Conservation (phyloP, 2,329 filamentous ascomycete genomes). For the Claviceps pusilla region DNA sequence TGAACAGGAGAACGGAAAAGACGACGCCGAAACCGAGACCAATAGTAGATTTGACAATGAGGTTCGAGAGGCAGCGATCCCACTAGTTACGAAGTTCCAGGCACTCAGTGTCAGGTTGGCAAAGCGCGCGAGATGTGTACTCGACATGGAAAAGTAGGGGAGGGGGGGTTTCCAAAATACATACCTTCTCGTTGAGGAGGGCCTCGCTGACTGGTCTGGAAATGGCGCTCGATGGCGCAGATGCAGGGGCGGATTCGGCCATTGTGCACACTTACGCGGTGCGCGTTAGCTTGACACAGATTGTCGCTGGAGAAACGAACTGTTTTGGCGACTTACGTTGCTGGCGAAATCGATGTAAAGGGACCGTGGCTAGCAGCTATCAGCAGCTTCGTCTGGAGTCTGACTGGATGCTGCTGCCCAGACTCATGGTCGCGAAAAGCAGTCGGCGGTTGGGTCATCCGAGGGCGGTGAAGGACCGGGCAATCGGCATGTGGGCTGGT, state of each 20-base stretch:
- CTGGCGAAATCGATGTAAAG: conserved; percentile 2
- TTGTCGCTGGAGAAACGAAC: background rate
- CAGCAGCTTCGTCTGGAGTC: conserved; percentile 15
- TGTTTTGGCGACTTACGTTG: background rate
- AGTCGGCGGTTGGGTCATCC: conserved; percentile 20
- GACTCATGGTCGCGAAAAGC: conserved; percentile 15
- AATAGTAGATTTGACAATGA: conserved; percentile 91
- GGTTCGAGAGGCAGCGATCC: conserved; percentile 95
- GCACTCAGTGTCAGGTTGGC: conserved; percentile 9
- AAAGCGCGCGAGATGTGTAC: background rate
- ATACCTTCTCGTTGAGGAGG: conserved; percentile 96
- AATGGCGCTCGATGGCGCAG: conserved; percentile 46
- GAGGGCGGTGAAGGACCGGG: conserved; percentile 27
- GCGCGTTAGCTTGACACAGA: background rate
- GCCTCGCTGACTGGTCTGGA: conserved; percentile 90
- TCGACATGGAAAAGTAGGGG: background rate
- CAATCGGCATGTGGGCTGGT: conserved; percentile 10
- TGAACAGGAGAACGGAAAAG: conserved; percentile 96
- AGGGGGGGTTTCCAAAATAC: background rate
- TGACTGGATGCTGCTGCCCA: conserved; percentile 16
- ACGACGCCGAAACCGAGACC: conserved; percentile 95
- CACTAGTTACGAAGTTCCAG: conserved; percentile 42
- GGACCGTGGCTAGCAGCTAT: conserved; percentile 13
- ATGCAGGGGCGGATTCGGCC: conserved; percentile 33
- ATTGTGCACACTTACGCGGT: conserved; percentile 23